Conservation (phyloP, 2,329 filamentous ascomycete species). For the Leptodontidium sp. region DNA sequence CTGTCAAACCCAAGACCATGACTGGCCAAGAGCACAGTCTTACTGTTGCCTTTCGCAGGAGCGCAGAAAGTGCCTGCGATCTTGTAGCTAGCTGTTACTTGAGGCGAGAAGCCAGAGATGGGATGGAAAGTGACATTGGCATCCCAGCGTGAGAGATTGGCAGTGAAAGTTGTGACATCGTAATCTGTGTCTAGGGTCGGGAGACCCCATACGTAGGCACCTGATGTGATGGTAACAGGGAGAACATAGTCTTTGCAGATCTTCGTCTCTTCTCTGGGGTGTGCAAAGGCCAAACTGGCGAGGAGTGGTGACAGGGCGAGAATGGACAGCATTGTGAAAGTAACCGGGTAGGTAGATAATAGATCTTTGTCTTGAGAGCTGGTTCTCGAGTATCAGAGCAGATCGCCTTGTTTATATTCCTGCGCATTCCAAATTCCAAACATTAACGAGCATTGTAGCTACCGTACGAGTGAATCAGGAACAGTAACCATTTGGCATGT, state of each 20-base stretch:
- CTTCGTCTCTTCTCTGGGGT: background rate
- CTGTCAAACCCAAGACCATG: constrained; percentile 46
- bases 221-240: constrained; percentile 12
- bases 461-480: background rate
- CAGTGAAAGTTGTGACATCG: constrained; percentile 20
- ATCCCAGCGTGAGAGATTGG: constrained; percentile 20
- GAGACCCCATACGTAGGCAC: constrained; percentile 21
- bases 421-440: background rate
- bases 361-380: too few species aligned
- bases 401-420: background rate
- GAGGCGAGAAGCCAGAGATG: background rate
- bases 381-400: too few species aligned
- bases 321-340: background rate
- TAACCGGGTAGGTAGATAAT: too few species aligned
- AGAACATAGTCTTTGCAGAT: constrained; percentile 23
- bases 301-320: background rate
- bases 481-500: background rate
- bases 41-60: constrained; percentile 23
- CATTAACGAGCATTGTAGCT: background rate
- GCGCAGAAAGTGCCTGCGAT: constrained; percentile 30
- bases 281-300: background rate
- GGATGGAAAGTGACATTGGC: constrained; percentile 24
- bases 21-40: constrained; percentile 45
- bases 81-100: constrained; percentile 9
- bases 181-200: constrained; percentile 23